These are phyloP conservation scores for Heritiera littoralis DNA, from an alignment of 345 rosid species.

Conservation along the genomic window DNA sequence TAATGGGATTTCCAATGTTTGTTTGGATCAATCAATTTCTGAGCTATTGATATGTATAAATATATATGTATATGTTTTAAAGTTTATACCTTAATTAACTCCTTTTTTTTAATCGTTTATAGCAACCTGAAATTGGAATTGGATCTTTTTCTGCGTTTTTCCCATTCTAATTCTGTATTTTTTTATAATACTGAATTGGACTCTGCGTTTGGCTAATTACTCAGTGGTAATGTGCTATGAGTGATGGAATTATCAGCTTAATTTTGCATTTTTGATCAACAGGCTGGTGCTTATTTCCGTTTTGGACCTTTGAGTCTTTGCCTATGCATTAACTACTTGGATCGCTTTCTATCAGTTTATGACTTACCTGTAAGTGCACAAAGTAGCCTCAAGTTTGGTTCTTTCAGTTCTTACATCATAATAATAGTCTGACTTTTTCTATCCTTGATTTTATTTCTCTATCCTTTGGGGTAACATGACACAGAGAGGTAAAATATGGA, in stretches of 20 bases:
- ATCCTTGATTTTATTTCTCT: slow-evolving; percentile 8
- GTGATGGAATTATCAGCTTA: slow-evolving; percentile 3
- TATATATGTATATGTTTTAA: neutral
- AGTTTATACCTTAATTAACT: slow-evolving; percentile 3
- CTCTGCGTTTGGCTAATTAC: slow-evolving; percentile 1
- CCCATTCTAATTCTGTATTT: neutral
- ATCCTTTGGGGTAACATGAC: neutral
- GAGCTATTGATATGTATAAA: neutral
- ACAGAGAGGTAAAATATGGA: slow-evolving; percentile 64
- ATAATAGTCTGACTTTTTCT: neutral
- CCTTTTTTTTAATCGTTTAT: neutral
- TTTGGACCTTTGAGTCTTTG: slow-evolving; percentile 60
- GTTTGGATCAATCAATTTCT: slow-evolving; percentile 15
- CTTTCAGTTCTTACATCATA: neutral
- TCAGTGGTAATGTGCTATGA: neutral
- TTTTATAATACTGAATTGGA: neutral
- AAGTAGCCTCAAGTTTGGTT: neutral
- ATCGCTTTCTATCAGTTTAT: slow-evolving; percentile 66
- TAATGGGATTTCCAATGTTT: neutral
- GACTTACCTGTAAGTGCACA: slow-evolving; percentile 61
- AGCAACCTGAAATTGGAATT: slow-evolving; percentile 5
- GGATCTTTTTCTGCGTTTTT: neutral
- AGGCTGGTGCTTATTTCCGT: slow-evolving; percentile 58
- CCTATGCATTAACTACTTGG: slow-evolving; percentile 69
- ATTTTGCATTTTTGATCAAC: slow-evolving; percentile 26